Conservation (phyloP, 129 eudicot genomes). For the Tanacetum coccineum region DNA sequence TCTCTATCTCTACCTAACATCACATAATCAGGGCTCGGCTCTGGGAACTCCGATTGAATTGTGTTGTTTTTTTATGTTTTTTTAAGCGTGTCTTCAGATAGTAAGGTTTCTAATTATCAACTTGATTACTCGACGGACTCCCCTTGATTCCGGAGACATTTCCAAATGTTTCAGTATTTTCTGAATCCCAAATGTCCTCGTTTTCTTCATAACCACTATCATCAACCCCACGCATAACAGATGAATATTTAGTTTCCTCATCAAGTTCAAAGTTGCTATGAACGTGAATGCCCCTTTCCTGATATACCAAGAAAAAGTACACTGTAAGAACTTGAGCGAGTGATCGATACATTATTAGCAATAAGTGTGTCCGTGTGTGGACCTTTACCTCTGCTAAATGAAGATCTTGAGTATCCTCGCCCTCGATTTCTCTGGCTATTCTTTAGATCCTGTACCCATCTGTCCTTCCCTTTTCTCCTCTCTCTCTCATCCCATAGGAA, state of each 20-base stretch:
- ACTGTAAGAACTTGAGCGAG: not conserved
- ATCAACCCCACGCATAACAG: conserved; percentile 67
- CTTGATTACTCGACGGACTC: no score
- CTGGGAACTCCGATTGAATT: no score
- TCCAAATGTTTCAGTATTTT: conserved; percentile 66
- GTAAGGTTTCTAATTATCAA: no score
- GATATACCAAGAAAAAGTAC: conserved; percentile 17
- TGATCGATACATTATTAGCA: not conserved
- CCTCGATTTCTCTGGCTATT: conserved; percentile 94
- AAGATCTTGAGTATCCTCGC: conserved; percentile 89
- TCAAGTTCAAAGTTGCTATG: conserved; percentile 58
- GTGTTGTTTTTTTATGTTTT: no score
- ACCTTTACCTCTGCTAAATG: conserved; percentile 87
- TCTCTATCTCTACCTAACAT: no score
- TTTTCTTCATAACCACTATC: conserved; percentile 83
- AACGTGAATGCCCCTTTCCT: conserved; percentile 86
- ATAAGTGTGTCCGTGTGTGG: no score
- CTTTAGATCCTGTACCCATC: no score
- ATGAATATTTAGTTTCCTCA: conserved; percentile 84
- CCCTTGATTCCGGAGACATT: conserved; percentile 44
- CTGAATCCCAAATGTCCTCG: conserved; percentile 61
- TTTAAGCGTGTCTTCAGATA: no score
- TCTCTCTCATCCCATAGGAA: conserved; percentile 73
- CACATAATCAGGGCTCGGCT: no score
- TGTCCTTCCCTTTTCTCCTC: conserved; percentile 87